phyloP scores from a whole-genome alignment of 176 grass and related monocot species.

The Triticum urartu region DNA sequence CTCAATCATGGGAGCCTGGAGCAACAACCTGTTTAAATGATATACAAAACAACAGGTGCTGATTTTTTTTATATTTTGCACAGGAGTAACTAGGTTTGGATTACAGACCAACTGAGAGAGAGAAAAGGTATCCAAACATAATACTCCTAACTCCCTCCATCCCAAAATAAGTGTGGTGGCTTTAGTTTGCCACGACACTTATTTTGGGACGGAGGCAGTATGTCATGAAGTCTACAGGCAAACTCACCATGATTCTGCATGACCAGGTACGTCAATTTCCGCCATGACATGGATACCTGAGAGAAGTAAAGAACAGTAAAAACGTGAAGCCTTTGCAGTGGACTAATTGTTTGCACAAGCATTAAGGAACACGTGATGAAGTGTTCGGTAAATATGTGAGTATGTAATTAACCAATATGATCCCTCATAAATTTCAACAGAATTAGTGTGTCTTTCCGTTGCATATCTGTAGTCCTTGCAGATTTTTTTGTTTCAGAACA shows the following conservation, averaged over 20 bases:
- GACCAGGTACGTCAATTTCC: slow-evolving; percentile 84
- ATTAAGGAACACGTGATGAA: background rate
- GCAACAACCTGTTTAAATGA: background rate
- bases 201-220: background rate
- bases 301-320: slow-evolving; percentile 22
- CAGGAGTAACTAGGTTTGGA: background rate
- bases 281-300: slow-evolving; percentile 95
- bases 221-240: background rate
- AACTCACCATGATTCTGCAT: slow-evolving; percentile 89
- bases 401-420: background rate
- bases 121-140: background rate
- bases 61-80: background rate
- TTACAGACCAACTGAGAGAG: background rate
- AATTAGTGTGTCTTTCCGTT: background rate
- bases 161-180: too few relatives aligned
- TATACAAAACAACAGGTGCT: background rate
- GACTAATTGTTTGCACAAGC: background rate
- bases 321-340: background rate
- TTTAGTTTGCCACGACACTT: too few relatives aligned
- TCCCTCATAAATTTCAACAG: background rate
- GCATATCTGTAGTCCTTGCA: background rate
- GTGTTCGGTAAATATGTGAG: background rate
- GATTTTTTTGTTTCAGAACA: background rate
- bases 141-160: background rate
- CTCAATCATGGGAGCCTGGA: background rate